A percentile compares a stretch with the other conserved stretches of the same genome.
These are phyloP conservation scores for Irpex lacteus DNA, from an alignment of 1,284 basidiomycete genomes.

Conservation along the genomic window DNA sequence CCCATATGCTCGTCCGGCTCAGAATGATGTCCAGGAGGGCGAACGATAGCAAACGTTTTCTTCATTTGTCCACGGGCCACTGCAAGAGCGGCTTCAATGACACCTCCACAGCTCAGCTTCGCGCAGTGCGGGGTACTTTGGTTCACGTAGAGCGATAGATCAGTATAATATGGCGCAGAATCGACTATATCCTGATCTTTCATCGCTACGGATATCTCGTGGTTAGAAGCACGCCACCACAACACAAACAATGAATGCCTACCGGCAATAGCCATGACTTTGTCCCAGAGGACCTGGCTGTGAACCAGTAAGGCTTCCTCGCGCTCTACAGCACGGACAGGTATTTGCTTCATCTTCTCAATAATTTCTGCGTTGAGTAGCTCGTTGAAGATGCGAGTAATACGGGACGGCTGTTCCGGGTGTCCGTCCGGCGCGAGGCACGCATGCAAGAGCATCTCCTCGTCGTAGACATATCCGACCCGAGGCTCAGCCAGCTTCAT, in stretches of 20 bases:
- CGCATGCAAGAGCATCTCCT: conserved; percentile 71
- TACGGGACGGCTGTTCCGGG: conserved; percentile 88
- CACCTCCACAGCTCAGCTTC: conserved; percentile 89
- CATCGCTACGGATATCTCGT: conserved; percentile 49
- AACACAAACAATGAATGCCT: conserved; percentile 31
- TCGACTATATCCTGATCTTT: conserved; percentile 69
- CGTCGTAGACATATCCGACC: conserved; percentile 86
- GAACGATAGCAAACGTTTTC: conserved; percentile 93
- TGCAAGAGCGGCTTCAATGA: conserved; percentile 86
- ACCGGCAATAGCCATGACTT: conserved; percentile 79
- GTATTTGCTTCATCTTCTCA: conserved; percentile 75
- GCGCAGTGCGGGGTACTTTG: conserved; percentile 84
- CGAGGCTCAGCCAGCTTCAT: neutral
- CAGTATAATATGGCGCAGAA: conserved; percentile 80
- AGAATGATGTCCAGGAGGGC: conserved; percentile 97
- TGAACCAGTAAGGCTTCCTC: conserved; percentile 90
- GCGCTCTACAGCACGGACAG: conserved; percentile 69
- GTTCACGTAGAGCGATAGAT: conserved; percentile 91
- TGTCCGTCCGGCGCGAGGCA: conserved; percentile 72
- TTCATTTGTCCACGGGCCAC: conserved; percentile 82
- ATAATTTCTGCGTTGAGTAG: conserved; percentile 64
- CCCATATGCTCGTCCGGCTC: conserved; percentile 98
- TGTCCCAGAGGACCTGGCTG: conserved; percentile 87
- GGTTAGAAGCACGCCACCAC: conserved; percentile 16
- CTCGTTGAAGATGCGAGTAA: conserved; percentile 73